phyloP scores from a whole-genome alignment of 1,139 yeast species.

The Pichia sp. region DNA sequence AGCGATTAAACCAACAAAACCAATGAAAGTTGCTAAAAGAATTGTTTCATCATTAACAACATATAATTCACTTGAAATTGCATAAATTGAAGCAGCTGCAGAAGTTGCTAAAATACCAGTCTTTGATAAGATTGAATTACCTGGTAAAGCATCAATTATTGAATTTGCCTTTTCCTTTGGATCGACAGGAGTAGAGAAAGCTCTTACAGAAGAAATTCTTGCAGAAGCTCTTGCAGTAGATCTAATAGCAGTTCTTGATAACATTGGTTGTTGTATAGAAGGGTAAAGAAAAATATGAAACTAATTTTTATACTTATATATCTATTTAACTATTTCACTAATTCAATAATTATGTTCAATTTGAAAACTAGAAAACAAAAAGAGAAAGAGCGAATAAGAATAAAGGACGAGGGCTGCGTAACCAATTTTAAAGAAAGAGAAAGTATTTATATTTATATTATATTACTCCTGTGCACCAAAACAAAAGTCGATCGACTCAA shows the following conservation, averaged over 20 bases:
- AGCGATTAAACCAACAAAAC: conserved; percentile 68
- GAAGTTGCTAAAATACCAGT: conserved; percentile 93
- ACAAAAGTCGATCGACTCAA: too few species aligned
- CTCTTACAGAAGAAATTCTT: conserved; percentile 39
- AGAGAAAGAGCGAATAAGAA: neutral
- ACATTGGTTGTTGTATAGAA: conserved; percentile 10
- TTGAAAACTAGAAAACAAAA: neutral
- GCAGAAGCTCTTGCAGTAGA: conserved; percentile 14
- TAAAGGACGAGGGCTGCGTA: neutral
- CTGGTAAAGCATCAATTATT: conserved; percentile 89
- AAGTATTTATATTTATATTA: too few species aligned
- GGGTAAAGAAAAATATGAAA: neutral
- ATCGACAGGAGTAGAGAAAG: conserved; percentile 57
- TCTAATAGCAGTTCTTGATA: conserved; percentile 18
- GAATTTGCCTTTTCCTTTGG: conserved; percentile 91
- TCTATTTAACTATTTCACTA: too few species aligned
- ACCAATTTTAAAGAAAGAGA: neutral
- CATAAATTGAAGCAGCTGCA: conserved; percentile 90
- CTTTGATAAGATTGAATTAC: conserved; percentile 80
- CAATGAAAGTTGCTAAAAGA: conserved; percentile 71
- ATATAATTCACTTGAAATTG: conserved; percentile 87
- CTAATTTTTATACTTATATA: too few species aligned
- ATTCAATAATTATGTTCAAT: too few species aligned
- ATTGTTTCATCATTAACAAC: conserved; percentile 93
- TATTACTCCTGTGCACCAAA: too few species aligned